A percentile compares a stretch with the other conserved stretches of the same genome.
phyloP scores from a whole-genome alignment of 768 basidiomycete species.

The Amanita muscaria region DNA sequence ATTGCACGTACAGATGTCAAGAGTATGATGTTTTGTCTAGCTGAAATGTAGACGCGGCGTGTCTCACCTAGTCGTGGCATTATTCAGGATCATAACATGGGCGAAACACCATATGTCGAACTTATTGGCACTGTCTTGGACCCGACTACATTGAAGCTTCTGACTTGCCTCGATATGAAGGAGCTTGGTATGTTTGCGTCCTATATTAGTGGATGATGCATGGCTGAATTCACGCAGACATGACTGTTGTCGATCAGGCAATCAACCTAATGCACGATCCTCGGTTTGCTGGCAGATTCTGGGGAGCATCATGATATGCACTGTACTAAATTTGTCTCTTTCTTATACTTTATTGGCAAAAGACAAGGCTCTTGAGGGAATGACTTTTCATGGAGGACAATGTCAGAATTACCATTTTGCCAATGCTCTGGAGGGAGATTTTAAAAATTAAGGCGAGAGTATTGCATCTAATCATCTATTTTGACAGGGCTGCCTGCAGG shows the following conservation, averaged over 20 bases:
- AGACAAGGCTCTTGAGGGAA: background rate
- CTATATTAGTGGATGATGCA: background rate
- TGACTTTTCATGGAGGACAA: background rate
- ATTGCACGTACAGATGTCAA: conserved; percentile 5
- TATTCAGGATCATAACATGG: conserved; percentile 3
- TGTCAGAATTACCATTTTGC: no score
- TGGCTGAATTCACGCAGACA: background rate
- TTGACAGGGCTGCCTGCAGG: conserved; percentile 74
- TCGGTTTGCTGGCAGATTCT: conserved; percentile 3
- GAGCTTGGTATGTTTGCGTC: background rate
- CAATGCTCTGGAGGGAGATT: no score
- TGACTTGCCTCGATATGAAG: conserved; percentile 1
- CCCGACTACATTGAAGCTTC: conserved; percentile 5
- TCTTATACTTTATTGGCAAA: background rate
- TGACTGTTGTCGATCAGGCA: background rate
- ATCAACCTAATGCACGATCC: conserved; percentile 2
- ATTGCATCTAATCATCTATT: conserved; percentile 22
- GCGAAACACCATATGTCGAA: conserved; percentile 4
- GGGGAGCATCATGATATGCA: background rate
- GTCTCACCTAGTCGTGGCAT: background rate
- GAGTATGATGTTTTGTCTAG: background rate
- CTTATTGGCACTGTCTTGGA: conserved; percentile 5
- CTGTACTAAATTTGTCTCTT: background rate
- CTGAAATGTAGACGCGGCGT: background rate
- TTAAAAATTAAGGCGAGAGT: no score